Percentiles rank a stretch among this genome's conserved stretches.
Evolutionary conservation across 2,329 filamentous ascomycete genomes (phyloP).

Genomic region (Cladosporium sp.): DNA sequence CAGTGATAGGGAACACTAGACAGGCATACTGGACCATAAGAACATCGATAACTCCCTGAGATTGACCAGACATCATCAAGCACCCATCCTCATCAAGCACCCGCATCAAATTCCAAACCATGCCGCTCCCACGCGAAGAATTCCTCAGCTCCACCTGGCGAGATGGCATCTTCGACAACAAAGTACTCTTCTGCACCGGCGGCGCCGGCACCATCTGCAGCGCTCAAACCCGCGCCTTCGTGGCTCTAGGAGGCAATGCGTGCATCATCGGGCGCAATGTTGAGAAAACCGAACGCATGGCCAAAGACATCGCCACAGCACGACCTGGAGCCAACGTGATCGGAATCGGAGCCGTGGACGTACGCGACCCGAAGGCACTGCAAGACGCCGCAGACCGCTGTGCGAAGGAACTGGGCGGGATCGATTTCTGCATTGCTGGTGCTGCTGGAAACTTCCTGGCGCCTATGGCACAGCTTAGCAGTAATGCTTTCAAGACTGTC

Average conservation of each 20-base stretch:
- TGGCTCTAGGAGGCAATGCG: conserved; percentile 86
- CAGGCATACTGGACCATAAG: neutral
- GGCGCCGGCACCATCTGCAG: conserved; percentile 93
- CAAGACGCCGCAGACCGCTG: conserved; percentile 73
- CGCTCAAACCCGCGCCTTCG: conserved; percentile 85
- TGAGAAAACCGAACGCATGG: conserved; percentile 78
- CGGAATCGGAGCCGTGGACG: conserved; percentile 71
- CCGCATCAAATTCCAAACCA: conserved; percentile 35
- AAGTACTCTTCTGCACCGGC: conserved; percentile 92
- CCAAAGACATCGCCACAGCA: conserved; percentile 75
- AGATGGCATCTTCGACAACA: conserved; percentile 80
- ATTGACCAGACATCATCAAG: too few species aligned
- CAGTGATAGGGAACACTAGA: neutral
- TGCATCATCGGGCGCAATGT: conserved; percentile 90
- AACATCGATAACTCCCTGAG: neutral
- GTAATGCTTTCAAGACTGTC: conserved; percentile 91
- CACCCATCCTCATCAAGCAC: too few species aligned
- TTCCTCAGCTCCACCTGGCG: conserved; percentile 83
- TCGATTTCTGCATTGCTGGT: conserved; percentile 92
- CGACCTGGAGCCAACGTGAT: conserved; percentile 78
- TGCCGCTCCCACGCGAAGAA: conserved; percentile 67
- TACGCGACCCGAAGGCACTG: conserved; percentile 63
- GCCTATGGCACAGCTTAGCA: conserved; percentile 72
- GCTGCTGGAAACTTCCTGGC: conserved; percentile 95
- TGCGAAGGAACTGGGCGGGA: conserved; percentile 74